Evolutionary conservation across 2,329 filamentous ascomycete species (phyloP), one percentile per base, ranked within the genome.

Genomic region (Lachnellula occidentalis): DNA sequence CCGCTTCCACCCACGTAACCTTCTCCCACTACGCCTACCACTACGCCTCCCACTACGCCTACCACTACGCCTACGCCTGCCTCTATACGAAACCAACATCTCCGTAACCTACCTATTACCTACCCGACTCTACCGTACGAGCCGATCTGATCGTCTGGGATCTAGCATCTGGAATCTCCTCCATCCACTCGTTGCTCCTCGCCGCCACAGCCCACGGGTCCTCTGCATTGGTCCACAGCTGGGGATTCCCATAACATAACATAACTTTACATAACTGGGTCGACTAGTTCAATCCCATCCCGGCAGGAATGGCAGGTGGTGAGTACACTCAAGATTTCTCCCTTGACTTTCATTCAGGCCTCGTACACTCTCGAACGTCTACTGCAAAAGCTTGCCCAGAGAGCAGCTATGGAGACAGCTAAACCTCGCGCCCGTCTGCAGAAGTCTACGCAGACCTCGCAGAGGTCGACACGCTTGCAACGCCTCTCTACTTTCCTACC

Each of bases 401-500:
- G 49, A 53, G 56, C 50, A 55, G 17, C 24, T 47, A 27, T 19
- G 17, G 22, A 53, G 19, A 19, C 39, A 36, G 22, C 17, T 3
- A 19, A 34, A 27, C 15, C 39, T n/a, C n/a, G 39, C 39, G 39
- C 39, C 3, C n/a, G 48, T 55, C 43, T 55, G 8, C 42, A 55
- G 31, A 48, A 45, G 36, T 37, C 48, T 42, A 31, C 27, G 27
- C 45, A 47, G 27, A 48, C 48, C 34, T 11, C 27, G 27, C 45
- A 47, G 27, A 48, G 48, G 9, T 19, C 48, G 6, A 57, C 59
- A 34, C 50, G 55, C 36, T 53, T 56, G n/a, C 42, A 37, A 15
- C 56, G 56, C 39, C 41, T 63, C 15, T 58, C 55, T 8, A 48
- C 48, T 9, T 59, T 60, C 12, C 46, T 61, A 14, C 54, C 57